A percentile compares a stretch with the other conserved stretches of the same genome.
phyloP scores from a whole-genome alignment of 1,284 basidiomycete species.

The Ustilago crameri region DNA sequence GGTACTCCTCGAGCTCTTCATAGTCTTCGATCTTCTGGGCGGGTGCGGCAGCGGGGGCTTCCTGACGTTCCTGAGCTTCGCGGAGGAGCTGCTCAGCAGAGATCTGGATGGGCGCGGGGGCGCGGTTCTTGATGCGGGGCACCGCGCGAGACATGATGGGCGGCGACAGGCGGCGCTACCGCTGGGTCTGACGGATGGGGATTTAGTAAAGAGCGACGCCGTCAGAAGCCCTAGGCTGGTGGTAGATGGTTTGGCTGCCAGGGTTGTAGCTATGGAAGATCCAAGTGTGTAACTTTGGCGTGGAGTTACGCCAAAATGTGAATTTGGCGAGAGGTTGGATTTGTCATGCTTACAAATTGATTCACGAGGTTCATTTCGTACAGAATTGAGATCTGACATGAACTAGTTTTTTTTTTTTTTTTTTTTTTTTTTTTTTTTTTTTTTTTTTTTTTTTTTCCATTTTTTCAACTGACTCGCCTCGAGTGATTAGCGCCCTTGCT shows the following conservation, averaged over 20 bases:
- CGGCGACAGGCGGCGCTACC: not conserved
- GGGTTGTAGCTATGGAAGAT: slow-evolving; percentile 1
- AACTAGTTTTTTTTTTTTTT: no score
- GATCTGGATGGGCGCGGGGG: slow-evolving; percentile 93
- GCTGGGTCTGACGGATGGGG: slow-evolving; percentile 10
- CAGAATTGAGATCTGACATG: no score
- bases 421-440: no score
- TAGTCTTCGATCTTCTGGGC: slow-evolving; percentile 81
- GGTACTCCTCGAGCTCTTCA: slow-evolving; percentile 95
- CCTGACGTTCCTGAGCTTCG: slow-evolving; percentile 97
- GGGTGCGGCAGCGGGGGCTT: slow-evolving; percentile 77
- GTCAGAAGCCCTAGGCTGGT: slow-evolving; percentile 10
- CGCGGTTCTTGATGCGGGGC: slow-evolving; percentile 87
- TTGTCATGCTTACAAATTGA: slow-evolving; percentile 9
- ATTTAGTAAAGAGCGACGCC: slow-evolving; percentile 5
- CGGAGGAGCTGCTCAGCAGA: slow-evolving; percentile 96
- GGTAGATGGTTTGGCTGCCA: not conserved
- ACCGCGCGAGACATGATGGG: slow-evolving; percentile 65
- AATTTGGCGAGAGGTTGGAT: not conserved
- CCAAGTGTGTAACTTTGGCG: slow-evolving; percentile 6
- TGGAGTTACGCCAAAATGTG: slow-evolving; percentile 8
- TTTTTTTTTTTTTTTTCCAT: no score
- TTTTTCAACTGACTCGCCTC: no score
- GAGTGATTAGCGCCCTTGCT: no score
- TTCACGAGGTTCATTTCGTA: no score